Conservation (phyloP, 2,329 filamentous ascomycete genomes). For the Penicillium sp. region DNA sequence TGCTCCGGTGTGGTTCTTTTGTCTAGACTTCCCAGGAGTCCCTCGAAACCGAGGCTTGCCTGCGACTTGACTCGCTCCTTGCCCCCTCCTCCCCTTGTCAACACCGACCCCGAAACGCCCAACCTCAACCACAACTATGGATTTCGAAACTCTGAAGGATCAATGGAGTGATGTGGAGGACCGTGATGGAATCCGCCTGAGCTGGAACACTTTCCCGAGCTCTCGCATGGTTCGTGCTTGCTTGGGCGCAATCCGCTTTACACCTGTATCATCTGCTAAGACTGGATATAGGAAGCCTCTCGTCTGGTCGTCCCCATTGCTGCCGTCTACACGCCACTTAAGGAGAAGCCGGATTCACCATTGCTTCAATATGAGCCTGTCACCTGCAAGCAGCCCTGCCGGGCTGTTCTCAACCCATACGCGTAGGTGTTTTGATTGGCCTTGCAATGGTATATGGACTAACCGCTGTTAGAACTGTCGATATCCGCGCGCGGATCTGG, state of each 20-base stretch:
- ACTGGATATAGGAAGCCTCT: slow-evolving; percentile 75
- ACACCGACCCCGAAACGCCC: slow-evolving; percentile 26
- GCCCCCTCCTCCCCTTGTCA: slow-evolving; percentile 32
- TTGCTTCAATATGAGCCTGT: slow-evolving; percentile 95
- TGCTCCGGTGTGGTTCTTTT: slow-evolving; percentile 32
- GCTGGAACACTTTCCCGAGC: slow-evolving; percentile 99
- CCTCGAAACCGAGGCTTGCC: slow-evolving; percentile 19
- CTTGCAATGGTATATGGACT: slow-evolving; percentile 23
- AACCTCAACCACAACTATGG: slow-evolving; percentile 62
- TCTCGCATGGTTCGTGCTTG: slow-evolving; percentile 79
- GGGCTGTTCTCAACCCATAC: slow-evolving; percentile 94
- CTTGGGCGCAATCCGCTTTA: slow-evolving; percentile 11
- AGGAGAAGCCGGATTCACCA: slow-evolving; percentile 87
- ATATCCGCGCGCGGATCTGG: slow-evolving; percentile 69
- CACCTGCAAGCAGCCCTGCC: slow-evolving; percentile 93
- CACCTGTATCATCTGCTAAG: slow-evolving; percentile 31
- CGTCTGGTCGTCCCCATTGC: slow-evolving; percentile 94
- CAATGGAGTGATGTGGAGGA: slow-evolving; percentile 97
- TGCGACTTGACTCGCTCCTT: slow-evolving; percentile 21
- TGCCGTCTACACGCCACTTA: slow-evolving; percentile 91
- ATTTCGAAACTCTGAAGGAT: slow-evolving; percentile 91
- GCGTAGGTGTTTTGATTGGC: slow-evolving; percentile 64
- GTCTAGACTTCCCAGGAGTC: slow-evolving; percentile 26
- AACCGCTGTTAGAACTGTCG: slow-evolving; percentile 58
- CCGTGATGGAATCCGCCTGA: slow-evolving; percentile 90